These are phyloP conservation scores for Xylaria nigripes DNA, from an alignment of 495 filamentous ascomycete species.

Conservation along the genomic window DNA sequence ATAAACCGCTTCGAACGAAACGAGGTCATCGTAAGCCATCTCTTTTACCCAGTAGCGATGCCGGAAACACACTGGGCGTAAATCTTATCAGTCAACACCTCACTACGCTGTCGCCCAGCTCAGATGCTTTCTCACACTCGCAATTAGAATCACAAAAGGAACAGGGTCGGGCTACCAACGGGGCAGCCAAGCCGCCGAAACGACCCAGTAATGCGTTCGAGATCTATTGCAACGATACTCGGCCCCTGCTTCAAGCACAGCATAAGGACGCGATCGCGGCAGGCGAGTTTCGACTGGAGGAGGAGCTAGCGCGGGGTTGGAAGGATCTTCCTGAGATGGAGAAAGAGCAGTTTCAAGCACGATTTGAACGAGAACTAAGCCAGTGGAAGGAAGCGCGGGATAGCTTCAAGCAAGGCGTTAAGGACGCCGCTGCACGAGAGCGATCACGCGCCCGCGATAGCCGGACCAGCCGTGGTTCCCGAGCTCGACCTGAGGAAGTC, in stretches of 20 bases:
- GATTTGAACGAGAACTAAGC: conserved; percentile 33
- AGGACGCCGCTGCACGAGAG: conserved; percentile 29
- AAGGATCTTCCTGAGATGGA: conserved; percentile 36
- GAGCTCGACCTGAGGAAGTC: conserved; percentile 19
- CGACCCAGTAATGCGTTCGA: conserved; percentile 44
- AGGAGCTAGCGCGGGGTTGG: conserved; percentile 43
- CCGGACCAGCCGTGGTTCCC: conserved; percentile 15
- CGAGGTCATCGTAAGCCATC: conserved; percentile 57
- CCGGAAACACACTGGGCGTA: conserved; percentile 22
- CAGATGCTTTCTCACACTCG: conserved; percentile 37
- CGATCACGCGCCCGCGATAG: conserved; percentile 21
- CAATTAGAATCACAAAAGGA: conserved; percentile 27
- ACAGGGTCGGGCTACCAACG: conserved; percentile 18
- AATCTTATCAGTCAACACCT: conserved; percentile 39
- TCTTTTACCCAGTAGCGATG: conserved; percentile 28
- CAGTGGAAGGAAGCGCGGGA: conserved; percentile 36
- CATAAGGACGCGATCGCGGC: conserved; percentile 30
- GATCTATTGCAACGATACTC: conserved; percentile 41
- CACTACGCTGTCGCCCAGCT: conserved; percentile 38
- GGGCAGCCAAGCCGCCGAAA: conserved; percentile 28
- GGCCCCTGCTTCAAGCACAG: conserved; percentile 31
- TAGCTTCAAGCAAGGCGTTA: conserved; percentile 23
- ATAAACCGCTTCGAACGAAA: conserved; percentile 84
- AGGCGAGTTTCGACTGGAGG: conserved; percentile 33
- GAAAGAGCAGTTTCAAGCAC: conserved; percentile 36